These are phyloP conservation scores for Geotrichum citri-aurantii DNA, from an alignment of 1,139 yeast species.

Conservation along the genomic window DNA sequence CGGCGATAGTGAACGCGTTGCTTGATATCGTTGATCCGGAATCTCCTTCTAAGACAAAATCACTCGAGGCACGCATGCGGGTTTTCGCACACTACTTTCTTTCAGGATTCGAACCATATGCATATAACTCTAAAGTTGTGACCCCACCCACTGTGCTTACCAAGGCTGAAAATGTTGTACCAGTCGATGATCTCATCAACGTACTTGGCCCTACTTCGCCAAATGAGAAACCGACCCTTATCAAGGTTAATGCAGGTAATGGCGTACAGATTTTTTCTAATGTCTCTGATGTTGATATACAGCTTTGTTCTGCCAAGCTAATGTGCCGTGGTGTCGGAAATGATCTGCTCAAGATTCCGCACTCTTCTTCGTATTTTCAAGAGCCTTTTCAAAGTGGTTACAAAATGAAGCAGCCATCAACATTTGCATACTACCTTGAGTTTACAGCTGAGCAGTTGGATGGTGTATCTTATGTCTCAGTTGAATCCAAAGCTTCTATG, in stretches of 20 bases:
- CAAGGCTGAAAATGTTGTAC: not conserved
- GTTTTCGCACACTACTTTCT: constrained; percentile 46
- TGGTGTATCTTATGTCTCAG: not conserved
- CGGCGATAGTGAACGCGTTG: constrained; percentile 53
- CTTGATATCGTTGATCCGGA: constrained; percentile 52
- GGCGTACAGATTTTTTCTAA: constrained; percentile 2
- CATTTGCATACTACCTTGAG: constrained; percentile 10
- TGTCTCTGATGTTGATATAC: constrained; percentile 4
- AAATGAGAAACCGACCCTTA: not conserved
- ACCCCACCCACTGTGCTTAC: not conserved
- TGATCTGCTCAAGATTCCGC: constrained; percentile 9
- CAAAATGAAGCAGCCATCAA: constrained; percentile 4
- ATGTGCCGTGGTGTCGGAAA: constrained; percentile 4
- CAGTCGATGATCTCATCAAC: not conserved
- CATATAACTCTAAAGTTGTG: constrained; percentile 6
- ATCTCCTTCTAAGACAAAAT: constrained; percentile 49
- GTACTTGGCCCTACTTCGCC: not conserved
- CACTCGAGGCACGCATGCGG: constrained; percentile 51
- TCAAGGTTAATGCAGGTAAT: not conserved
- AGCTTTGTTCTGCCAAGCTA: constrained; percentile 1
- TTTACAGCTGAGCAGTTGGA: constrained; percentile 6
- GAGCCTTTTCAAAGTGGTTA: constrained; percentile 12
- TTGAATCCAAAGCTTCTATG: not conserved
- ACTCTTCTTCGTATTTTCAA: constrained; percentile 2
- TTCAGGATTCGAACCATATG: constrained; percentile 49